Evolutionary conservation across 129 eudicot genomes (phyloP).

Genomic region (Flaveria bidentis): DNA sequence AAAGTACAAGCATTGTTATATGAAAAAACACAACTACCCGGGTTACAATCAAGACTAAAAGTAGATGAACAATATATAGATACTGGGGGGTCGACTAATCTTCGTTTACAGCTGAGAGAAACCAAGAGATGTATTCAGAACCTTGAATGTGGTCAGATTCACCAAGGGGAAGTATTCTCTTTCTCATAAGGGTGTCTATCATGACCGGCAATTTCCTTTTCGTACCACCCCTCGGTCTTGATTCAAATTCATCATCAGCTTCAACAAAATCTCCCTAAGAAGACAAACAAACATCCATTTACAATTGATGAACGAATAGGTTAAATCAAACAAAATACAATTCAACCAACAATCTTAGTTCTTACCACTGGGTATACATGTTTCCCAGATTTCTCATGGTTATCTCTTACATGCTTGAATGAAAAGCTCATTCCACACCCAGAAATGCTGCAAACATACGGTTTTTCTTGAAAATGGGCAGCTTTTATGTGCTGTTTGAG

Average conservation of each 20-base stretch:
- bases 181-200: conserved; percentile 59
- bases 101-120: conserved; percentile 36
- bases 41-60: background rate
- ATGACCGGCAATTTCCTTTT: conserved; percentile 58
- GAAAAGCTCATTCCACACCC: conserved; percentile 80
- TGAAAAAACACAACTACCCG: background rate
- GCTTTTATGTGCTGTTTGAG: conserved; percentile 75
- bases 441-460: conserved; percentile 60
- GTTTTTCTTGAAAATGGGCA: conserved; percentile 60
- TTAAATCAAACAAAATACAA: background rate
- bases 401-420: conserved; percentile 85
- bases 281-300: background rate
- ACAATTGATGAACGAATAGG: background rate
- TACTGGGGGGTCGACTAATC: background rate
- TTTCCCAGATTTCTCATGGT: conserved; percentile 67
- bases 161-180: conserved; percentile 55
- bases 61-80: conserved; percentile 4
- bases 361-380: conserved; percentile 62
- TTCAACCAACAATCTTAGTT: conserved; percentile 14
- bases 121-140: conserved; percentile 52
- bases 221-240: conserved; percentile 72
- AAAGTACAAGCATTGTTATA: conserved; percentile 6
- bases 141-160: conserved; percentile 37
- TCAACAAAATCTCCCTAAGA: conserved; percentile 87
- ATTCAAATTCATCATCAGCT: conserved; percentile 62